Percentiles rank a stretch among this genome's conserved stretches.
Evolutionary conservation across 2,329 filamentous ascomycete genomes (phyloP).

Genomic region (Ceratocystis eucalypticola): DNA sequence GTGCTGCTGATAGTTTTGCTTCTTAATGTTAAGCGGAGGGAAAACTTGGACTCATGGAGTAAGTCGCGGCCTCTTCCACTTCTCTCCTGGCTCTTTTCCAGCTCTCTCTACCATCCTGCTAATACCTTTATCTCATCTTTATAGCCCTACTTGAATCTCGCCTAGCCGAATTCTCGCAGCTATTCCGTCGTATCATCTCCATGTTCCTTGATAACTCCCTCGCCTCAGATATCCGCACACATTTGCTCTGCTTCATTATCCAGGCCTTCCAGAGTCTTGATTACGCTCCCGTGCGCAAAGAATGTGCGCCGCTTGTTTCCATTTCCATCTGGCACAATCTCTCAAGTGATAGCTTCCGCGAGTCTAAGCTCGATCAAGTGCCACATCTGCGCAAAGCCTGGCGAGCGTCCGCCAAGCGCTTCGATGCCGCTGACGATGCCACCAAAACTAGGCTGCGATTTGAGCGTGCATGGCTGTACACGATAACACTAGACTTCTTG

Average conservation of each 20-base stretch:
- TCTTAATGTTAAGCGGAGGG: conserved; percentile 74
- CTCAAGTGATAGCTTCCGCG: conserved; percentile 60
- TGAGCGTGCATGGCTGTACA: conserved; percentile 86
- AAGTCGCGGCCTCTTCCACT: conserved; percentile 24
- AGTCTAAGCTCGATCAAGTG: conserved; percentile 57
- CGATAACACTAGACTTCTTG: conserved; percentile 71
- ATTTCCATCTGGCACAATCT: conserved; percentile 95
- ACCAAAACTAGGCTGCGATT: conserved; percentile 72
- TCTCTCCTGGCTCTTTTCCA: background rate
- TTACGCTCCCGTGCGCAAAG: conserved; percentile 75
- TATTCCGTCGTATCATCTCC: conserved; percentile 82
- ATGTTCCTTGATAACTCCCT: conserved; percentile 65
- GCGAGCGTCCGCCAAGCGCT: conserved; percentile 75
- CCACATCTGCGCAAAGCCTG: conserved; percentile 76
- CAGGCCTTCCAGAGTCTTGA: conserved; percentile 89
- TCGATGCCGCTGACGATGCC: conserved; percentile 69
- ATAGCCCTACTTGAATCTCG: conserved; percentile 62
- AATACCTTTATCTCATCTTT: conserved; percentile 11
- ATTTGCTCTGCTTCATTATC: conserved; percentile 82
- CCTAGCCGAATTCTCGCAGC: conserved; percentile 67
- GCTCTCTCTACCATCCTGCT: conserved; percentile 7
- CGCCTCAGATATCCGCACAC: conserved; percentile 53
- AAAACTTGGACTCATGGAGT: conserved; percentile 81
- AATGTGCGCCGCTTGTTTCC: conserved; percentile 88
- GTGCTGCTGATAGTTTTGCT: conserved; percentile 76